These are phyloP conservation scores for Pseudogymnoascus sp. DNA, from an alignment of 2,329 filamentous ascomycete genomes.

Conservation along the genomic window DNA sequence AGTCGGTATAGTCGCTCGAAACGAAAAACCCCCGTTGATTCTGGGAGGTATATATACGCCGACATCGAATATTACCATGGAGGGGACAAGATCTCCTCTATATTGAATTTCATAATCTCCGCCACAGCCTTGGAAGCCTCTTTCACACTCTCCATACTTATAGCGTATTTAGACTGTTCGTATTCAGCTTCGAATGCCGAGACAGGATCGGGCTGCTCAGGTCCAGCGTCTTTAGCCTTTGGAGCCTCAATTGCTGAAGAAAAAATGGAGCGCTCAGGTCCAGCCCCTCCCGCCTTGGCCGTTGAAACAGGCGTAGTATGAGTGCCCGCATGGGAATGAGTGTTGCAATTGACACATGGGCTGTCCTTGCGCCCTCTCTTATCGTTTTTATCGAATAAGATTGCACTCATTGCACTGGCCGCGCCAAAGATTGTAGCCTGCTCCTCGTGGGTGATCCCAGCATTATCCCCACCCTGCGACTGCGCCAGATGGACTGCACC, in stretches of 20 bases:
- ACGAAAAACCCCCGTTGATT: neutral
- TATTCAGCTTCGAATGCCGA: neutral
- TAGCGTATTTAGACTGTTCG: neutral
- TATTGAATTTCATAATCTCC: neutral
- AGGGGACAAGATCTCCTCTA: neutral
- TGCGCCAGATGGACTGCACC: neutral
- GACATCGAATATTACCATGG: neutral
- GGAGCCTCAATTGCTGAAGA: neutral
- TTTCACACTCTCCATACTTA: neutral
- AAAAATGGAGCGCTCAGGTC: neutral
- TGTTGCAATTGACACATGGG: neutral
- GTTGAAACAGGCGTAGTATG: neutral
- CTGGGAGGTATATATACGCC: neutral
- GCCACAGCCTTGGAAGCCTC: neutral
- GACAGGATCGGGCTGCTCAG: neutral
- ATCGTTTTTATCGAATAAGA: neutral
- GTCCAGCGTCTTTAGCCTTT: neutral
- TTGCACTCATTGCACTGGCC: neutral
- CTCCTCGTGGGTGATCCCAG: neutral
- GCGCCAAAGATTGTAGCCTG: neutral
- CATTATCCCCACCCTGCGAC: neutral
- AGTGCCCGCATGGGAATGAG: neutral
- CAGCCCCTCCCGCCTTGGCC: neutral
- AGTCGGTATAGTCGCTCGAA: neutral
- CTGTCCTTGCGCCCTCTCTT: neutral